Evolutionary conservation across 2,329 filamentous ascomycete species (phyloP).

Genomic region (Colletotrichum sp.): DNA sequence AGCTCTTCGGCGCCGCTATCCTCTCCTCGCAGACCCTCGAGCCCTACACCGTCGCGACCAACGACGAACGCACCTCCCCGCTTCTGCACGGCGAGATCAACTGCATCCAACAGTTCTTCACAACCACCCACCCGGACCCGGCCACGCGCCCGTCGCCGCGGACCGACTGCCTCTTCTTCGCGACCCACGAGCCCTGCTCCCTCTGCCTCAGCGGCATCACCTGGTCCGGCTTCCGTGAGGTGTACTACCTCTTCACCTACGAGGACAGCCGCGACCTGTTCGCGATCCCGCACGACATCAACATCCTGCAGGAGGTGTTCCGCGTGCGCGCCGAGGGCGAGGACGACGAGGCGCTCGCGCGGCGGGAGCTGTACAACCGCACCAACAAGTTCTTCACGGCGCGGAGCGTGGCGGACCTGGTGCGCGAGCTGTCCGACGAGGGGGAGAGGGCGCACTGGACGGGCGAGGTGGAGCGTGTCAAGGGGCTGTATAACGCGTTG

Average conservation of each 20-base stretch:
- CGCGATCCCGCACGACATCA: conserved; percentile 61
- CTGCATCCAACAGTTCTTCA: conserved; percentile 65
- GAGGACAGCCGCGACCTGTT: conserved; percentile 63
- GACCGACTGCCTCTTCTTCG: conserved; percentile 60
- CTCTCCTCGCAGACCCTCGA: conserved; percentile 45
- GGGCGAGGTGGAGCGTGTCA: conserved; percentile 51
- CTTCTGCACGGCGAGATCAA: conserved; percentile 66
- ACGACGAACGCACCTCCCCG: conserved; percentile 60
- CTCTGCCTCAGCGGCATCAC: conserved; percentile 63
- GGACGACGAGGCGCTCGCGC: conserved; percentile 39
- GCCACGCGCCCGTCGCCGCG: conserved; percentile 40
- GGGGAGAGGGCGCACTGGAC: conserved; percentile 37
- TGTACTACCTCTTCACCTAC: conserved; percentile 66
- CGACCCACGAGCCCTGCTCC: conserved; percentile 65
- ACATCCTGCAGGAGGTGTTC: conserved; percentile 62
- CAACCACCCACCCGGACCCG: conserved; percentile 35
- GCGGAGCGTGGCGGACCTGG: conserved; percentile 45
- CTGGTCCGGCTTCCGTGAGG: conserved; percentile 61
- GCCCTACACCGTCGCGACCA: conserved; percentile 56
- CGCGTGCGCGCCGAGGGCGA: conserved; percentile 47
- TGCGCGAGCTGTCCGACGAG: conserved; percentile 41
- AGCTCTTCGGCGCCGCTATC: conserved; percentile 63
- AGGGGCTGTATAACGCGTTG: conserved; percentile 50
- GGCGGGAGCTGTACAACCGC: conserved; percentile 57
- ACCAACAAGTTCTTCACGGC: conserved; percentile 60